phyloP scores from a whole-genome alignment of 768 basidiomycete species.

The Pisolithus orientalis region DNA sequence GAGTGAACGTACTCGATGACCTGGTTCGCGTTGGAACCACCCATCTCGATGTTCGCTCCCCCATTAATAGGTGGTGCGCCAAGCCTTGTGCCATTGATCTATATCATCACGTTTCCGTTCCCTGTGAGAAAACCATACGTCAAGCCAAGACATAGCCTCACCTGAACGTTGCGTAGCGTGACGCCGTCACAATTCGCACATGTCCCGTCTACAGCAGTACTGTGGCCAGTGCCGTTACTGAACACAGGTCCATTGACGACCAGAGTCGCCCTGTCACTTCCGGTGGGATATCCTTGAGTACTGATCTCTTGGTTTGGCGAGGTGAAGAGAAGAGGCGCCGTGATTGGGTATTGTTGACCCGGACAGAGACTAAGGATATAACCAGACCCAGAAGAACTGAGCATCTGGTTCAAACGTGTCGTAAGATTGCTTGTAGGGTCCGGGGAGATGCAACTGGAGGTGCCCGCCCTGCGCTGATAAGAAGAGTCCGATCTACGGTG shows the following conservation, averaged over 20 bases:
- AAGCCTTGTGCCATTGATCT: slow-evolving; percentile 72
- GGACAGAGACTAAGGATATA: slow-evolving; percentile 67
- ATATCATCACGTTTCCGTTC: slow-evolving; percentile 19
- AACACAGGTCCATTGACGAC: slow-evolving; percentile 58
- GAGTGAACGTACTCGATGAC: slow-evolving; percentile 72
- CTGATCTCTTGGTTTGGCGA: slow-evolving; percentile 75
- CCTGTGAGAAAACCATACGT: neutral
- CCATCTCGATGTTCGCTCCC: slow-evolving; percentile 82
- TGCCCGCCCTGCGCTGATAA: slow-evolving; percentile 3
- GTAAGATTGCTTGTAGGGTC: slow-evolving; percentile 58
- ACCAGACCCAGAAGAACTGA: slow-evolving; percentile 60
- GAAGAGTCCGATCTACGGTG: slow-evolving; percentile 1
- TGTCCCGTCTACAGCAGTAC: slow-evolving; percentile 65
- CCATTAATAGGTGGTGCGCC: slow-evolving; percentile 48
- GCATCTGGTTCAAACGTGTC: slow-evolving; percentile 56
- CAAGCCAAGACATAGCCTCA: slow-evolving; percentile 15
- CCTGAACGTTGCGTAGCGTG: slow-evolving; percentile 69
- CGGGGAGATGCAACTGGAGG: slow-evolving; percentile 30
- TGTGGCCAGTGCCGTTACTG: slow-evolving; percentile 55
- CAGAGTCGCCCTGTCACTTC: slow-evolving; percentile 58
- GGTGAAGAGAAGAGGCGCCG: slow-evolving; percentile 60
- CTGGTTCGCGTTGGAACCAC: slow-evolving; percentile 66
- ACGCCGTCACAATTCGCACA: slow-evolving; percentile 55
- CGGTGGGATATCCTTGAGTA: slow-evolving; percentile 71
- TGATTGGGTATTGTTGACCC: slow-evolving; percentile 52